phyloP scores from a whole-genome alignment of 106 monocot species.

The Phalaenopsis equestris region DNA sequence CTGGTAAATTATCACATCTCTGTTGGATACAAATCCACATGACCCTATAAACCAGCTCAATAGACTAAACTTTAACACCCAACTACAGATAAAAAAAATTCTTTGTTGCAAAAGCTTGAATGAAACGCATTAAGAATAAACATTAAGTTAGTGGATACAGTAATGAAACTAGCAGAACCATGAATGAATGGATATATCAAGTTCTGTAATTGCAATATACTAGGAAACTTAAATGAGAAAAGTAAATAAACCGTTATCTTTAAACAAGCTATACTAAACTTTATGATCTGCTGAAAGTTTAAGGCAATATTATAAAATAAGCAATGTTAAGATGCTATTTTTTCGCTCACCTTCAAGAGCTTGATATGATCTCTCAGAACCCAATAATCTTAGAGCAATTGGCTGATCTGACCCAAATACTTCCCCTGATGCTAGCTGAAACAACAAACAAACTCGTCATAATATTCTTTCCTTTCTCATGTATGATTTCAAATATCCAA shows the following conservation, averaged over 20 bases:
- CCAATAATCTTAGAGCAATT: constrained; percentile 74
- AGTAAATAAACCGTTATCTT: background rate
- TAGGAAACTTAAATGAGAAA: background rate
- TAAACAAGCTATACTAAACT: background rate
- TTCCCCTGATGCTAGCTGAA: constrained; percentile 95
- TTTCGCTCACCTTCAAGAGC: constrained; percentile 75
- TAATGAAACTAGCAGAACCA: background rate
- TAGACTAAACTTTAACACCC: no score
- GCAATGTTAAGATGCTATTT: background rate
- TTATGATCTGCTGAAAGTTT: background rate
- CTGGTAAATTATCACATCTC: no score
- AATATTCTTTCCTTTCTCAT: background rate
- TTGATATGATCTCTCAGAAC: constrained; percentile 90
- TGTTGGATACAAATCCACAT: no score
- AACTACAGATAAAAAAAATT: no score
- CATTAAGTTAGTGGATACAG: background rate
- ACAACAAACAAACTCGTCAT: background rate
- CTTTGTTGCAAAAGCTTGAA: no score
- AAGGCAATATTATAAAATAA: background rate
- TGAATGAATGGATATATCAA: background rate
- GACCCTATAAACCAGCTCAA: no score
- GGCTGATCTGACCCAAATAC: constrained; percentile 94
- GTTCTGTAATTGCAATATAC: background rate
- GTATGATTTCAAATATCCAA: background rate
- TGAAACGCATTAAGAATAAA: no score